phyloP scores from a whole-genome alignment of 768 basidiomycete genomes.

The Coprinopsis marcescibilis region DNA sequence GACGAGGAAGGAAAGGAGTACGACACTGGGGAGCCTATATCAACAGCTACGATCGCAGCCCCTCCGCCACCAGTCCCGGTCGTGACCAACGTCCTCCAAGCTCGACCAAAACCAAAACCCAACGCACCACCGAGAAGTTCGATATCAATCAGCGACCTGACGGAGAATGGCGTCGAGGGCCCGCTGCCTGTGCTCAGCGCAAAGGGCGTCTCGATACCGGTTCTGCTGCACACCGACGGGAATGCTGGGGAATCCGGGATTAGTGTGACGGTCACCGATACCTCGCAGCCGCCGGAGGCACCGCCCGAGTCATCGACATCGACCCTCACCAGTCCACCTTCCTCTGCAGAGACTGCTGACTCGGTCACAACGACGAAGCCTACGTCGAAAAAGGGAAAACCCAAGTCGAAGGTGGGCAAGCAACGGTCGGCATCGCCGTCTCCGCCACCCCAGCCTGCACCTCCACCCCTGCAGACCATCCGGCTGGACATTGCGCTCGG shows the following conservation, averaged over 20 bases:
- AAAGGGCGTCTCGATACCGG: not conserved
- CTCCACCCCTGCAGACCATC: constrained; percentile 55
- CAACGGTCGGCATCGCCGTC: constrained; percentile 41
- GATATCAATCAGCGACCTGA: constrained; percentile 4
- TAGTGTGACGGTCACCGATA: constrained; percentile 4
- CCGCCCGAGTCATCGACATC: not conserved
- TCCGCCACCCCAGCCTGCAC: constrained; percentile 50
- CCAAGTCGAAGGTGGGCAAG: constrained; percentile 25
- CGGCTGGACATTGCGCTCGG: constrained; percentile 65
- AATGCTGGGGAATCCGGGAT: not conserved
- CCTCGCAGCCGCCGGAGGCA: constrained; percentile 5
- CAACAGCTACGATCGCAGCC: constrained; percentile 7
- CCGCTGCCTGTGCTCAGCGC: not conserved
- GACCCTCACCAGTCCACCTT: not conserved
- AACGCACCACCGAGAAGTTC: not conserved
- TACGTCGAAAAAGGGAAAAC: constrained; percentile 19
- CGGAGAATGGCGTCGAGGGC: not conserved
- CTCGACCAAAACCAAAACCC: not conserved
- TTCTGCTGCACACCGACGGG: not conserved
- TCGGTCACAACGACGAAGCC: constrained; percentile 23
- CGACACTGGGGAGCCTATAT: constrained; percentile 11
- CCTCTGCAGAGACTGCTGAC: constrained; percentile 2
- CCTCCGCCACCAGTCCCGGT: constrained; percentile 1
- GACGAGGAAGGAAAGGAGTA: constrained; percentile 16
- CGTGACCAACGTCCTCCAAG: not conserved